Base-by-base conservation (phyloP, 2,329 filamentous ascomycete genomes). In the Endoconidiophora polonica region DNA sequence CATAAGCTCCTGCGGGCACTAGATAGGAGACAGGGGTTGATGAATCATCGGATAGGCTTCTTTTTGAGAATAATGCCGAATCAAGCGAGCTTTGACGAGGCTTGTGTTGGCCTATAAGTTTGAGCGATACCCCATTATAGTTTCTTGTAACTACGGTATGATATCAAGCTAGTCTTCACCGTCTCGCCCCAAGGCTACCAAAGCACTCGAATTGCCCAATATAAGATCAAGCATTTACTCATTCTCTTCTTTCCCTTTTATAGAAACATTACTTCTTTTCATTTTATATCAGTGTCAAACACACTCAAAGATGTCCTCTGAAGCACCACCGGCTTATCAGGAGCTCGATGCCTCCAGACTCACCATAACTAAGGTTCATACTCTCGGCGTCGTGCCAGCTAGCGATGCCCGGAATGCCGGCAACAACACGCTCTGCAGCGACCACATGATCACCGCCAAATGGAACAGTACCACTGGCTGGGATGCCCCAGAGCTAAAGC, bases 401-500 rank as follows among this genome's bases (percentile, higher is more conserved):
- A 68, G 72, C 54, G 71, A 64, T 54, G 57, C 58, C 38, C 71
- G 71, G 57, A 66, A 65, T 56, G 51, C 69, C 46, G 71, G 68
- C 56, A 56, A 59, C 54, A 70, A 73, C 61, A 76, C 72, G 55
- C 66, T 77, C 60, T 76, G 73, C 70, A 87, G 84, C 55, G 87
- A 95, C 70, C 88, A 95, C 71, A 94, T 94, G 86, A 71, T 91
- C 58, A 81, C 79, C 47, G 81, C 71, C 18, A 66, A 68, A 49
- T 93, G 86, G 86, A 77, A 71, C 33, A 66, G 63, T 20, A 61
- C 67, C 41, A 61, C 66, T 18, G 86, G 86, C 58, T 94, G 86
- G 86, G 71, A 73, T 37, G 70, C 74, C 1, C 86, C 86, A 1
- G 73, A 81, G 58, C 73, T 93, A 52, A 76, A 77, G 62, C 83